phyloP scores from a whole-genome alignment of 2,329 filamentous ascomycete genomes.

The Chaetothyriales sp. region DNA sequence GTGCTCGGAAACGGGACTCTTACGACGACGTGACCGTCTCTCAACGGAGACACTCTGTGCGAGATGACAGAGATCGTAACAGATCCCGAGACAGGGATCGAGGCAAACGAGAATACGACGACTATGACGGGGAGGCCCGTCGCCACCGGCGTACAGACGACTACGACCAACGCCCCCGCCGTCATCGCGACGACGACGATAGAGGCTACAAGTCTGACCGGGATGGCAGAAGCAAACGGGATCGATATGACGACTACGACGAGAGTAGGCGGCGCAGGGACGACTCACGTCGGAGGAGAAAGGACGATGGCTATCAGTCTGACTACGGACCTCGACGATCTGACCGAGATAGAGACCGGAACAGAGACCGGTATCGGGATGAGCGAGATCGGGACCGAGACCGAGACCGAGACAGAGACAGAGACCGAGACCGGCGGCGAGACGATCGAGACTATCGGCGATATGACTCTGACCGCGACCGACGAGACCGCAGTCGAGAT shows the following conservation, averaged over 20 bases:
- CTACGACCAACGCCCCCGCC: conserved; percentile 18
- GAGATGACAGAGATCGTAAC: neutral
- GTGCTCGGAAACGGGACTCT: neutral
- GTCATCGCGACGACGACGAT: neutral
- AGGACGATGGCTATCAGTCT: neutral
- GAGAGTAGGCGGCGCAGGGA: neutral
- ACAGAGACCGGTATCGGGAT: neutral
- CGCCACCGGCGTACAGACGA: conserved; percentile 32
- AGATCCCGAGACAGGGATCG: neutral
- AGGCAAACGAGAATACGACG: neutral
- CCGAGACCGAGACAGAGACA: neutral
- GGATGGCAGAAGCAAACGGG: neutral
- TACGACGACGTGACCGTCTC: neutral
- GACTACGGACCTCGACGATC: neutral
- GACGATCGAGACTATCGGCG: neutral
- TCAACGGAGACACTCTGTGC: neutral
- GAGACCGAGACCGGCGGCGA: neutral
- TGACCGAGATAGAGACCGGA: neutral
- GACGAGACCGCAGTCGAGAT: neutral
- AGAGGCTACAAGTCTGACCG: conserved; percentile 1
- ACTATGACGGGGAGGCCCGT: conserved; percentile 19
- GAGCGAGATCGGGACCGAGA: neutral
- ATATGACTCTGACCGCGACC: neutral
- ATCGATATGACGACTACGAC: neutral
- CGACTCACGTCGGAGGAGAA: neutral